Conservation (phyloP, 2,329 filamentous ascomycete species). For the Fusarium clavum region DNA sequence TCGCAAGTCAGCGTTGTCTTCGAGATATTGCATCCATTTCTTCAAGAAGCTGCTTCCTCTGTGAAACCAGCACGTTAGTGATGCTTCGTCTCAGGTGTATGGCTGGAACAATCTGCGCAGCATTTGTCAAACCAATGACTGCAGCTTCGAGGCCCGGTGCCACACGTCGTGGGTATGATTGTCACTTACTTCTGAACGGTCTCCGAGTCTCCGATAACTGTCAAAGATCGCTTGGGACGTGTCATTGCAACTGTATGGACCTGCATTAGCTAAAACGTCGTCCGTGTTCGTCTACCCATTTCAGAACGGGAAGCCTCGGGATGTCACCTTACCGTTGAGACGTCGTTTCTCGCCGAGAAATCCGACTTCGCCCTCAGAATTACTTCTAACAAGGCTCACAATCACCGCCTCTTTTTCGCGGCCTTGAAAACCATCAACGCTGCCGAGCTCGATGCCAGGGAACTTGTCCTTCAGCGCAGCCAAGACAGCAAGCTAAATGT, state of each 20-base stretch:
- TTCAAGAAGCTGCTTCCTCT: constrained; percentile 89
- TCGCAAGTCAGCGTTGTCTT: constrained; percentile 88
- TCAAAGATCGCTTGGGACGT: constrained; percentile 88
- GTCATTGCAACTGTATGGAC: constrained; percentile 93
- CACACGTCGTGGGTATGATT: constrained; percentile 1
- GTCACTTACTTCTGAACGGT: constrained; percentile 84
- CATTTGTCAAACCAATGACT: constrained; percentile 26
- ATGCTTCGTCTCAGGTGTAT: constrained; percentile 38
- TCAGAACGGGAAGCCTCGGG: constrained; percentile 5
- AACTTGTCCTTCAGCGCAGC: constrained; percentile 84
- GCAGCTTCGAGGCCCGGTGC: constrained; percentile 19
- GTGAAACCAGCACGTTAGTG: constrained; percentile 36
- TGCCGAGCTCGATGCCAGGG: constrained; percentile 91
- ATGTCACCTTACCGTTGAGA: constrained; percentile 78
- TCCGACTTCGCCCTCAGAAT: constrained; percentile 86
- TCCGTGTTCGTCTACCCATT: constrained; percentile 9
- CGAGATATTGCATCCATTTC: constrained; percentile 90
- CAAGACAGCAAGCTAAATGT: constrained; percentile 75
- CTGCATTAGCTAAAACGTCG: constrained; percentile 36
- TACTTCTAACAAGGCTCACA: constrained; percentile 93
- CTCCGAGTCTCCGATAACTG: constrained; percentile 92
- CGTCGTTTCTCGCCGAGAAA: constrained; percentile 93
- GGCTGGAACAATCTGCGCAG: constrained; percentile 37
- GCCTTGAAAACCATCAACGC: constrained; percentile 96
- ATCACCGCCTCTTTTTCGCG: constrained; percentile 96